phyloP scores from a whole-genome alignment of 495 filamentous ascomycete species.

The Hamigera avellanea region DNA sequence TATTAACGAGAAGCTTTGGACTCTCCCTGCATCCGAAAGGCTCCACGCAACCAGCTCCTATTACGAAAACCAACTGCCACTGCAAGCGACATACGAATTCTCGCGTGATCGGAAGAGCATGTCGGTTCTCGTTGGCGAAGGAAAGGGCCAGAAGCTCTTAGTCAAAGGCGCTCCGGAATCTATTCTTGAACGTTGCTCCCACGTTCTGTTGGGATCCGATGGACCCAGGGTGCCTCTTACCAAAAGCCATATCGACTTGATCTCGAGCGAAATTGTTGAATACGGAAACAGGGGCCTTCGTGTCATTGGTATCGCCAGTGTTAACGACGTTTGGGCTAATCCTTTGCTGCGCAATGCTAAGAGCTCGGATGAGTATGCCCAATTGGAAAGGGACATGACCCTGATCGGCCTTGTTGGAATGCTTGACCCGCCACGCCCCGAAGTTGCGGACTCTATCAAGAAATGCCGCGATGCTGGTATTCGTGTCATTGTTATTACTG shows the following conservation, averaged over 20 bases:
- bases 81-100: constrained; percentile 89
- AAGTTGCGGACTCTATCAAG: constrained; percentile 74
- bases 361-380: constrained; percentile 69
- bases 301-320: constrained; percentile 81
- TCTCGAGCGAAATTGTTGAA: constrained; percentile 69
- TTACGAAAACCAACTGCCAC: constrained; percentile 65
- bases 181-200: constrained; percentile 81
- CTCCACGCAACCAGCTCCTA: constrained; percentile 71
- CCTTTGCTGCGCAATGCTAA: constrained; percentile 62
- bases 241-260: constrained; percentile 50
- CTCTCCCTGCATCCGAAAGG: constrained; percentile 40
- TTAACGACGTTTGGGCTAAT: constrained; percentile 60
- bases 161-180: constrained; percentile 97
- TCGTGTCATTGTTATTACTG: constrained; percentile 94
- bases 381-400: constrained; percentile 88
- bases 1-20: constrained; percentile 41
- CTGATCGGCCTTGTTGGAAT: constrained; percentile 89
- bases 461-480: constrained; percentile 91
- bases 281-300: constrained; percentile 89
- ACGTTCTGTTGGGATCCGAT: constrained; percentile 59
- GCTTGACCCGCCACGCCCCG: constrained; percentile 94
- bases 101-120: constrained; percentile 98
- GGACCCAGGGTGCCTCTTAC: constrained; percentile 63
- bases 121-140: constrained; percentile 79
- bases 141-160: constrained; percentile 62